Percentiles rank a stretch among this genome's conserved stretches.
phyloP scores from a whole-genome alignment of 1,284 basidiomycete species.

The Coriolopsis trogii region DNA sequence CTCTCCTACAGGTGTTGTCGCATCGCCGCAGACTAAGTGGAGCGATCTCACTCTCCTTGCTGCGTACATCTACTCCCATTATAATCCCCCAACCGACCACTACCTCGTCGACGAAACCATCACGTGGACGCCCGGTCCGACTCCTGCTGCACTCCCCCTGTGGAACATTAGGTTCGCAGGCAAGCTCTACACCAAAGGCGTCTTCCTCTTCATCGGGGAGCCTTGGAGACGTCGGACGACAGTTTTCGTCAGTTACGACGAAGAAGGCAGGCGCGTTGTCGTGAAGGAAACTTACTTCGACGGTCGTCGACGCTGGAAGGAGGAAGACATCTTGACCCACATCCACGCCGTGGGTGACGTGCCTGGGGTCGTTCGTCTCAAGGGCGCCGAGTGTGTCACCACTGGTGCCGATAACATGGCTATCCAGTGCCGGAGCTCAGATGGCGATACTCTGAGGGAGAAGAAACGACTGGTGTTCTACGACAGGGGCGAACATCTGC shows the following conservation, averaged over 20 bases:
- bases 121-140: not conserved
- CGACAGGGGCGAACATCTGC: not conserved
- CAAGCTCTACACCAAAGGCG: not conserved
- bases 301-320: not conserved
- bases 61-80: slow-evolving; percentile 7
- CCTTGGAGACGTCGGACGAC: slow-evolving; percentile 1
- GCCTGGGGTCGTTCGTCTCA: slow-evolving; percentile 4
- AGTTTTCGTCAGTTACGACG: not conserved
- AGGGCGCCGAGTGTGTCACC: not conserved
- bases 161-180: not conserved
- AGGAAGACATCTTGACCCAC: not conserved
- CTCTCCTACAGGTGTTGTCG: slow-evolving; percentile 1
- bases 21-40: not conserved
- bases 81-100: not conserved
- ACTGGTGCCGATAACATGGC: not conserved
- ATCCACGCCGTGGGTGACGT: slow-evolving; percentile 1
- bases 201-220: not conserved
- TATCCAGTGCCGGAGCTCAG: not conserved
- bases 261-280: not conserved
- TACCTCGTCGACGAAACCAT: not conserved
- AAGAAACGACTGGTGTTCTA: not conserved
- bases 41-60: not conserved
- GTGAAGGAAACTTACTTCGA: slow-evolving; percentile 1
- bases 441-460: not conserved
- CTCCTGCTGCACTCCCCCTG: too few species aligned